Evolutionary conservation across 2,329 filamentous ascomycete genomes (phyloP).

Genomic region (Waltergamsia citrina): DNA sequence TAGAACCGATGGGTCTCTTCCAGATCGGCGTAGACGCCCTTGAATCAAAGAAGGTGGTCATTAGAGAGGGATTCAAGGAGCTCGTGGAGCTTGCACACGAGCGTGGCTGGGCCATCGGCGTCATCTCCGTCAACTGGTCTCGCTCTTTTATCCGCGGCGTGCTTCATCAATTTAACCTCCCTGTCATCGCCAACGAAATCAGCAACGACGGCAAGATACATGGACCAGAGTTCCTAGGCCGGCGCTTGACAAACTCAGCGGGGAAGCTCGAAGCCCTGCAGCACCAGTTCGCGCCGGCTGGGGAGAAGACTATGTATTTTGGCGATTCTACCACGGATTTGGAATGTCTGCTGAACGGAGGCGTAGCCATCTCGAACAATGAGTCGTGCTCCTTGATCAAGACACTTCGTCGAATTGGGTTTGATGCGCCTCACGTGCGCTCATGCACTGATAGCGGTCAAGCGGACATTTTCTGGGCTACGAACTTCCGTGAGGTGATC

Average conservation of each 20-base stretch:
- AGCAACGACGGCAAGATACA: slow-evolving; percentile 24
- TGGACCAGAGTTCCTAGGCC: slow-evolving; percentile 23
- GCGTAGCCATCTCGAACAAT: slow-evolving; percentile 35
- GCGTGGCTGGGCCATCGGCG: slow-evolving; percentile 26
- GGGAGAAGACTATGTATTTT: slow-evolving; percentile 35
- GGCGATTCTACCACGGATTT: slow-evolving; percentile 50
- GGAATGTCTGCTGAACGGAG: slow-evolving; percentile 37
- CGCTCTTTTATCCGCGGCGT: slow-evolving; percentile 35
- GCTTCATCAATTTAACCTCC: slow-evolving; percentile 20
- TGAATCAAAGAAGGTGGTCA: slow-evolving; percentile 16
- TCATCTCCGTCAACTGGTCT: slow-evolving; percentile 45
- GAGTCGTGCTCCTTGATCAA: slow-evolving; percentile 20
- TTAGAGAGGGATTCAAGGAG: slow-evolving; percentile 29
- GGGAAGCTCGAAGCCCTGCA: slow-evolving; percentile 36
- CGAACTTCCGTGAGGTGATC: slow-evolving; percentile 31
- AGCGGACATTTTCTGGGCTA: slow-evolving; percentile 27
- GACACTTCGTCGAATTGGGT: slow-evolving; percentile 25
- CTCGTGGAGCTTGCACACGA: slow-evolving; percentile 15
- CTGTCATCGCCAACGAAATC: slow-evolving; percentile 35
- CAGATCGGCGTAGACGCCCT: slow-evolving; percentile 27
- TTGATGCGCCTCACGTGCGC: slow-evolving; percentile 25
- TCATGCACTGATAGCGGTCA: slow-evolving; percentile 3
- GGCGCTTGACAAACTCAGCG: slow-evolving; percentile 22
- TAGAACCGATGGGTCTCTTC: slow-evolving; percentile 21
- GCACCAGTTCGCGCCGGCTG: slow-evolving; percentile 13